Conservation (phyloP, 495 filamentous ascomycete species). For the Aspergillus funiculosus region DNA sequence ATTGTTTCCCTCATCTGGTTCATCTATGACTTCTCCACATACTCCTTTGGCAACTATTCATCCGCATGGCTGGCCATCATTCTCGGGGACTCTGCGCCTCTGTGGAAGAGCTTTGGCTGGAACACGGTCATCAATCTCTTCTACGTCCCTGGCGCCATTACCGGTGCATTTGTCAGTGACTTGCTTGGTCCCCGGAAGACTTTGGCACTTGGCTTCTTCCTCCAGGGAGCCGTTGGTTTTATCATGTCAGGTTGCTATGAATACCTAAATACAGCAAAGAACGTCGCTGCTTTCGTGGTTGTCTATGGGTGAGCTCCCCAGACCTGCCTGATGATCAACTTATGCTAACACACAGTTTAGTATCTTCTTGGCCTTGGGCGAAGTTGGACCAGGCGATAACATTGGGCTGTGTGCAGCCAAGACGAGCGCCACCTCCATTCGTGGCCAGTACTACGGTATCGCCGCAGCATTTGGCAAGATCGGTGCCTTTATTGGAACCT, state of each 20-base stretch:
- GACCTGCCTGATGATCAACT: neutral
- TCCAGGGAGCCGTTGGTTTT: conserved; percentile 75
- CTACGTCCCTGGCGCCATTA: conserved; percentile 74
- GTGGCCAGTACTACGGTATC: conserved; percentile 88
- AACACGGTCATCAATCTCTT: conserved; percentile 79
- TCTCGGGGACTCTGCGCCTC: conserved; percentile 45
- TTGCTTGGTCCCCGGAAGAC: conserved; percentile 68
- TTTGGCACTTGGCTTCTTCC: conserved; percentile 57
- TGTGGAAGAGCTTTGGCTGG: conserved; percentile 80
- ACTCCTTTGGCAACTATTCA: conserved; percentile 76
- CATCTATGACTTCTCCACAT: conserved; percentile 80
- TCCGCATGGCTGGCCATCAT: conserved; percentile 64
- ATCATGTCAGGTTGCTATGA: conserved; percentile 77
- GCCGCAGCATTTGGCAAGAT: conserved; percentile 82
- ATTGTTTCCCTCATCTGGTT: conserved; percentile 84
- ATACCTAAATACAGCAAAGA: conserved; percentile 51
- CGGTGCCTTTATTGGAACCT: conserved; percentile 85
- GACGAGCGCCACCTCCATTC: conserved; percentile 76
- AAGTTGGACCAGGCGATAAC: conserved; percentile 85
- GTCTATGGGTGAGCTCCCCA: conserved; percentile 51
- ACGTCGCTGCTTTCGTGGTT: conserved; percentile 72
- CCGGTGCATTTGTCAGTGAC: conserved; percentile 71
- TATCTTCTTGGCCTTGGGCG: conserved; percentile 78
- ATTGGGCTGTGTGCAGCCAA: conserved; percentile 85
- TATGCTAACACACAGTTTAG: conserved; percentile 29